phyloP scores from a whole-genome alignment of 2,329 filamentous ascomycete species.

The Penicillium crustosum region DNA sequence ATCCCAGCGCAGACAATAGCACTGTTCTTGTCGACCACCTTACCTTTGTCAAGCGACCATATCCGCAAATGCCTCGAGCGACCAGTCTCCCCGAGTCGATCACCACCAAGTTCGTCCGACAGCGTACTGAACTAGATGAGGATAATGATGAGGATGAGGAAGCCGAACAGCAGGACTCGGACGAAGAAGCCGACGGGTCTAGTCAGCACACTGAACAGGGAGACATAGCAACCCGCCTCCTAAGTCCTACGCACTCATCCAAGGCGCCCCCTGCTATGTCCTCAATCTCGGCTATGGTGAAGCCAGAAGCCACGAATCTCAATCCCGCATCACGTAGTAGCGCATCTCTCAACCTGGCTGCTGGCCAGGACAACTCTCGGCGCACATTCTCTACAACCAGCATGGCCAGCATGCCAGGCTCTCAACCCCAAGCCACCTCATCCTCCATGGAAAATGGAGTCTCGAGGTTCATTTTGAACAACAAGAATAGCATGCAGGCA shows the following conservation, averaged over 20 bases:
- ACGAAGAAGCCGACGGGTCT: slow-evolving; percentile 24
- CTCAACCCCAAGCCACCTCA: slow-evolving; percentile 41
- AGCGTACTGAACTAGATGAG: slow-evolving; percentile 24
- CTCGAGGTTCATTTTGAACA: slow-evolving; percentile 46
- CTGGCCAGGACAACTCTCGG: slow-evolving; percentile 33
- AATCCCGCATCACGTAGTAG: slow-evolving; percentile 38
- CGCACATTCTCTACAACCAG: slow-evolving; percentile 35
- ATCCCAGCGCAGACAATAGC: slow-evolving; percentile 36
- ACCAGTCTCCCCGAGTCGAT: slow-evolving; percentile 42
- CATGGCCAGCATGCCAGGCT: slow-evolving; percentile 30
- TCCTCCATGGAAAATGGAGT: slow-evolving; percentile 51
- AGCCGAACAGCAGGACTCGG: slow-evolving; percentile 16
- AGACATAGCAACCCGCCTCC: slow-evolving; percentile 40
- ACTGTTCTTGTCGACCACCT: slow-evolving; percentile 41
- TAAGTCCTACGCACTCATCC: slow-evolving; percentile 42
- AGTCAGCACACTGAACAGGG: slow-evolving; percentile 31
- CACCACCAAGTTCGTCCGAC: slow-evolving; percentile 32
- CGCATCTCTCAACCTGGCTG: slow-evolving; percentile 39
- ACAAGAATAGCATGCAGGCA: slow-evolving; percentile 30
- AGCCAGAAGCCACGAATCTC: slow-evolving; percentile 36
- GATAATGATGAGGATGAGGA: slow-evolving; percentile 19
- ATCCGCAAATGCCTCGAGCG: slow-evolving; percentile 40
- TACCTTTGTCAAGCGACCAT: slow-evolving; percentile 43
- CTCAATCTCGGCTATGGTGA: slow-evolving; percentile 48
- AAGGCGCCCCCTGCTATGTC: slow-evolving; percentile 51